Evolutionary conservation across 2,329 filamentous ascomycete genomes (phyloP).

Genomic region (Microcyclosporella mali): DNA sequence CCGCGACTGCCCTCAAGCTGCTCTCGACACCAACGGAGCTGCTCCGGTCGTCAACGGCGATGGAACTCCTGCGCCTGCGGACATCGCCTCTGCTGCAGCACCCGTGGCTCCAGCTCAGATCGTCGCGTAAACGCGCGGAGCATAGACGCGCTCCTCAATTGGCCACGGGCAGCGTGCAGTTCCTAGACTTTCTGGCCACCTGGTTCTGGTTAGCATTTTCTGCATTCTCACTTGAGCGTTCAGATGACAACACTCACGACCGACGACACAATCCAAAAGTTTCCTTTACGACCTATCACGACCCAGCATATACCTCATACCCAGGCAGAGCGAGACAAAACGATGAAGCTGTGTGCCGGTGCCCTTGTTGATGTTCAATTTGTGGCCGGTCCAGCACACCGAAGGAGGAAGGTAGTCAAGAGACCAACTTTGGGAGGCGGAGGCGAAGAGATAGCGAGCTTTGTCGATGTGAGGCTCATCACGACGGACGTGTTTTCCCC

Average conservation of each 20-base stretch:
- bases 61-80: constrained; percentile 29
- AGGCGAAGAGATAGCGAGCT: constrained; percentile 17
- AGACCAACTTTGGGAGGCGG: constrained; percentile 14
- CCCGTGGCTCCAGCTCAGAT: constrained; percentile 39
- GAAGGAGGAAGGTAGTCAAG: constrained; percentile 22
- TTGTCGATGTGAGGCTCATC: constrained; percentile 17
- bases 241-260: constrained; percentile 23
- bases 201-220: constrained; percentile 14
- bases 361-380: constrained; percentile 20
- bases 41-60: constrained; percentile 27
- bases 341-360: constrained; percentile 17
- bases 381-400: constrained; percentile 1
- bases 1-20: constrained; percentile 77
- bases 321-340: constrained; percentile 20
- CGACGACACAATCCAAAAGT: constrained; percentile 22
- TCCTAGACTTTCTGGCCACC: constrained; percentile 18
- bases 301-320: constrained; percentile 26
- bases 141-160: constrained; percentile 9
- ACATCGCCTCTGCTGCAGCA: constrained; percentile 35
- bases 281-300: constrained; percentile 27
- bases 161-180: constrained; percentile 12
- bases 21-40: constrained; percentile 28
- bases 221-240: constrained; percentile 21
- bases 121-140: constrained; percentile 35
- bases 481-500: constrained; percentile 1